Evolutionary conservation across 2,329 filamentous ascomycete genomes (phyloP), one percentile per base, ranked within the genome.

Genomic region (Alternaria conjuncta): DNA sequence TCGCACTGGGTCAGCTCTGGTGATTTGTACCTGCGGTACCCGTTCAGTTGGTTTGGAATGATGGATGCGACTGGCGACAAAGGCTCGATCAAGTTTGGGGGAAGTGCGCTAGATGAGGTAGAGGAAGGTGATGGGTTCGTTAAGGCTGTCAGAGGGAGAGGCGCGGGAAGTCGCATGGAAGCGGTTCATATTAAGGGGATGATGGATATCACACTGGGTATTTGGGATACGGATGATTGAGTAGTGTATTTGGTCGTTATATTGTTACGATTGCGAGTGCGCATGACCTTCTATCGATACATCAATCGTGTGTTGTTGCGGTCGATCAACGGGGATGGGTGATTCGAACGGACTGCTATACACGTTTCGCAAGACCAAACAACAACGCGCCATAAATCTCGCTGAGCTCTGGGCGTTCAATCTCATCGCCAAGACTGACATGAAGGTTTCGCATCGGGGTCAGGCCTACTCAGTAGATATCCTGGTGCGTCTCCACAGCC

Each of bases 61-160:
- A 41, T 41, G 36, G 1, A 41, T 0, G 36, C 36, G 36, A 0
- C 0, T 41, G 36, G 2, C 4, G 3, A 6, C 2, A n/a, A 41
- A 0, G 36, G 36, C 36, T 18, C 15, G 36, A 41, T 41, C 36
- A 41, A 18, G 9, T 3, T 41, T 5, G 15, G 15, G n/a, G 36
- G 15, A 5, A 41, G 36, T 41, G 36, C 36, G 1, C 18, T 45
- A 8, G 43, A 45, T 45, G 20, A 45, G 6, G 6, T 45, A 2
- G 20, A 45, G 43, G 18, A 45, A 21, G 43, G 43, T 45, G 43
- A 45, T 4, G 3, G 43, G 3, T 21, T 20, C 3, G n/a, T 45
- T 1, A 45, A 45, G 18, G 43, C 43, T 21, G n/a, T 21, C 6
- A 21, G 43, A 21, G 43, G 43, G 12, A 21, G 20, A 21, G 43